These are phyloP conservation scores for Aspergillus sp. DNA, from an alignment of 2,329 filamentous ascomycete species.

Conservation along the genomic window DNA sequence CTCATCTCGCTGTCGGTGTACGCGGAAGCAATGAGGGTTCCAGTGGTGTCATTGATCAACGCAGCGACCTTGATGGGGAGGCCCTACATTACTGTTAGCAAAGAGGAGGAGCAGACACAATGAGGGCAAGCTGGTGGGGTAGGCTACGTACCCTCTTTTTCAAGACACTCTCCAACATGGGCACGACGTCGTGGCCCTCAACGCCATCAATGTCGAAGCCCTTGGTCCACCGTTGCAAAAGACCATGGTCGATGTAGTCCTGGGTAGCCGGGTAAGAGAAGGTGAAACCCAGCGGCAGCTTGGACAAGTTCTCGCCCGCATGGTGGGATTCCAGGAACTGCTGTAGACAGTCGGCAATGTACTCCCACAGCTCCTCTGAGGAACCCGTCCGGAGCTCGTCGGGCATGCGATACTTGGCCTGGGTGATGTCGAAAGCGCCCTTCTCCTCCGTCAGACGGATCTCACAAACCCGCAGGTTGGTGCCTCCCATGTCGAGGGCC, in stretches of 20 bases:
- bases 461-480: slow-evolving; percentile 89
- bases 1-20: slow-evolving; percentile 93
- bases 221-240: slow-evolving; percentile 94
- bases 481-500: slow-evolving; percentile 91
- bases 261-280: slow-evolving; percentile 94
- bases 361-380: slow-evolving; percentile 84
- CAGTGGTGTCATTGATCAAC: slow-evolving; percentile 95
- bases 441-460: slow-evolving; percentile 80
- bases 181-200: slow-evolving; percentile 82
- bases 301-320: slow-evolving; percentile 51
- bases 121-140: no score
- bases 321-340: slow-evolving; percentile 87
- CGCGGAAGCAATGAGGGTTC: slow-evolving; percentile 88
- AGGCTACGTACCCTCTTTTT: slow-evolving; percentile 50
- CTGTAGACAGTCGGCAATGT: slow-evolving; percentile 84
- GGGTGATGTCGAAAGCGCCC: slow-evolving; percentile 87
- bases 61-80: slow-evolving; percentile 89
- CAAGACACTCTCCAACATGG: slow-evolving; percentile 74
- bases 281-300: slow-evolving; percentile 78
- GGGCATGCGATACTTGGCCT: slow-evolving; percentile 93
- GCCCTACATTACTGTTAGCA: slow-evolving; percentile 44
- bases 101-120: no score
- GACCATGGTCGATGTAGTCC: slow-evolving; percentile 84
- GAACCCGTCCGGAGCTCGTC: slow-evolving; percentile 82
- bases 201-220: slow-evolving; percentile 91